Evolutionary conservation across 805 yeast genomes (phyloP).

Genomic region (Candida argentea): DNA sequence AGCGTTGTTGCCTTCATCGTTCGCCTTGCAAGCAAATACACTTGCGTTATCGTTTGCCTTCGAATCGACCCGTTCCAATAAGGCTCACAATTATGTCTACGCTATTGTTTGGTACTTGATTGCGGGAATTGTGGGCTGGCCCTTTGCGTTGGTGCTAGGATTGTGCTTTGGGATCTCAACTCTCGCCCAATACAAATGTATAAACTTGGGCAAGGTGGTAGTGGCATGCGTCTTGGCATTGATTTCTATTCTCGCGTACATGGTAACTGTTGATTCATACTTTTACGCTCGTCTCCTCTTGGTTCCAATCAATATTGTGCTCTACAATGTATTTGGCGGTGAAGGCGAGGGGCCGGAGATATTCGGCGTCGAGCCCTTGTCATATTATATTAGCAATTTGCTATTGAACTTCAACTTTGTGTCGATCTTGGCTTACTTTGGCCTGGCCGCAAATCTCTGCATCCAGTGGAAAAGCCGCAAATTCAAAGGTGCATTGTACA

Average conservation of each 20-base stretch:
- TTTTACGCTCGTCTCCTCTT: conserved; percentile 52
- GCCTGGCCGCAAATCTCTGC: conserved; percentile 19
- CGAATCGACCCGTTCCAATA: conserved; percentile 9
- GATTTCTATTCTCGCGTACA: conserved; percentile 10
- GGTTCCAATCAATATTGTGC: conserved; percentile 74
- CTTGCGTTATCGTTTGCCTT: conserved; percentile 34
- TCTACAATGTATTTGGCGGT: conserved; percentile 66
- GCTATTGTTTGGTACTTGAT: conserved; percentile 37
- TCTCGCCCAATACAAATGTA: conserved; percentile 2
- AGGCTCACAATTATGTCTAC: conserved; percentile 5
- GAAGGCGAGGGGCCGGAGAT: conserved; percentile 79
- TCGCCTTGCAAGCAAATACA: conserved; percentile 45
- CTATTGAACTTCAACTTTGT: conserved; percentile 63
- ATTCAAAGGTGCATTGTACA: conserved; percentile 7
- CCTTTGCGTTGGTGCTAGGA: conserved; percentile 61
- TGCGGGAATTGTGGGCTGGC: conserved; percentile 90
- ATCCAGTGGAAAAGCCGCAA: conserved; percentile 2
- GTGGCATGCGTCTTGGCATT: conserved; percentile 10
- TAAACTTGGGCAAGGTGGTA: conserved; percentile 7
- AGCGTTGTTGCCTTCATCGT: conserved; percentile 74
- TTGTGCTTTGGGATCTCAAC: conserved; percentile 45
- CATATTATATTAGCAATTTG: conserved; percentile 61
- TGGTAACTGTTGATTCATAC: conserved; percentile 43
- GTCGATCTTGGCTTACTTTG: conserved; percentile 31
- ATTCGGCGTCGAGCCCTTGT: conserved; percentile 76